Evolutionary conservation across 2,329 filamentous ascomycete species (phyloP).

Genomic region (Aspergillus sp.): DNA sequence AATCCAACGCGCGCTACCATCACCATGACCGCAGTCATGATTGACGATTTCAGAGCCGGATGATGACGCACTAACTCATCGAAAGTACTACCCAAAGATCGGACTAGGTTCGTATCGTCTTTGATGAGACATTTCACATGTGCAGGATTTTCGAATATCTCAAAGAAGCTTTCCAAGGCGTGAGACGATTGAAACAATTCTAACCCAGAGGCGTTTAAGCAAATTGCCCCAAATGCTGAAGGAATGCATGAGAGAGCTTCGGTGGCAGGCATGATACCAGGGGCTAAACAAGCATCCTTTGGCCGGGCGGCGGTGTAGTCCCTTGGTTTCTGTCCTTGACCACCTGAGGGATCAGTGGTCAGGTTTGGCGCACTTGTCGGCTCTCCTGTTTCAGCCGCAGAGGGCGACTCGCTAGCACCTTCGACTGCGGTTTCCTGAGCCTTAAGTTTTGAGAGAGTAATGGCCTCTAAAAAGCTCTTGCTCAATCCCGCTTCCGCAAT

Average conservation of each 20-base stretch:
- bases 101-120: conserved; percentile 69
- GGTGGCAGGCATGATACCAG: conserved; percentile 78
- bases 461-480: conserved; percentile 77
- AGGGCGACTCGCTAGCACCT: conserved; percentile 17
- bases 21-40: conserved; percentile 80
- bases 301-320: conserved; percentile 34
- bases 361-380: conserved; percentile 34
- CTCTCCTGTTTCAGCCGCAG: conserved; percentile 31
- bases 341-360: conserved; percentile 22
- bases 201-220: conserved; percentile 82
- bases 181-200: conserved; percentile 80
- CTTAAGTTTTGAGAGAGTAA: conserved; percentile 56
- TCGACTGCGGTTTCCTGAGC: conserved; percentile 31
- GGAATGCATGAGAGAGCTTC: conserved; percentile 89
- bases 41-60: conserved; percentile 74
- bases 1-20: conserved; percentile 83
- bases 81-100: conserved; percentile 76
- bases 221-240: conserved; percentile 88
- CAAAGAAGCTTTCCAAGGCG: conserved; percentile 83
- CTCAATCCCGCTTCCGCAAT: conserved; percentile 93
- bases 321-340: conserved; percentile 23
- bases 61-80: conserved; percentile 96
- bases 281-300: conserved; percentile 48
- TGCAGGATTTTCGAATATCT: conserved; percentile 91
- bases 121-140: conserved; percentile 80